A percentile compares a stretch with the other conserved stretches of the same genome.
Evolutionary conservation across 768 basidiomycete species (phyloP).

Genomic region (Russula emetica): DNA sequence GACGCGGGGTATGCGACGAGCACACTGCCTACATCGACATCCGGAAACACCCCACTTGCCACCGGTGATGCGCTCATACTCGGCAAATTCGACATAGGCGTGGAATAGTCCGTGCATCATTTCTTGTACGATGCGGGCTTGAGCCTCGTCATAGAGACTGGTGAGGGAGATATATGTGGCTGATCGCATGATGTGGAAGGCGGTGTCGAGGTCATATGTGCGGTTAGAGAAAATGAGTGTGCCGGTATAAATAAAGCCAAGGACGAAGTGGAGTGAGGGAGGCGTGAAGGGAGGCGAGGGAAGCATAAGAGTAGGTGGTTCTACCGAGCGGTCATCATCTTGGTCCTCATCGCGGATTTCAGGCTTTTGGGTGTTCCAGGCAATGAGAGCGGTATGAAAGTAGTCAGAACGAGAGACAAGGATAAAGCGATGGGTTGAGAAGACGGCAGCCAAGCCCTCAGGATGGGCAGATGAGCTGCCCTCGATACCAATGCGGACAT

Average conservation of each 20-base stretch:
- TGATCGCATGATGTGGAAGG: slow-evolving; percentile 82
- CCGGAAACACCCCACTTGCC: slow-evolving; percentile 81
- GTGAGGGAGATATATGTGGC: slow-evolving; percentile 75
- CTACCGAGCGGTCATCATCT: slow-evolving; percentile 34
- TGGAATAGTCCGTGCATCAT: slow-evolving; percentile 90
- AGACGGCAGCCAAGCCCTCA: slow-evolving; percentile 73
- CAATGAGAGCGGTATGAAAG: slow-evolving; percentile 75
- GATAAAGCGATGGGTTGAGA: slow-evolving; percentile 91
- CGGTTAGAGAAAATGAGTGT: slow-evolving; percentile 91
- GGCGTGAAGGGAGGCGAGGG: slow-evolving; percentile 95
- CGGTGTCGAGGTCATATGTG: slow-evolving; percentile 88
- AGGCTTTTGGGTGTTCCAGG: slow-evolving; percentile 47
- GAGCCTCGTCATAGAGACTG: slow-evolving; percentile 71
- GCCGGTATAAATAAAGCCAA: slow-evolving; percentile 93
- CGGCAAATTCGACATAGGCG: slow-evolving; percentile 72
- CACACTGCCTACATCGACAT: slow-evolving; percentile 80
- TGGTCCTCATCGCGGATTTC: slow-evolving; percentile 34
- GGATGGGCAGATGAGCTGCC: slow-evolving; percentile 60
- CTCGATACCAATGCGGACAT: slow-evolving; percentile 76
- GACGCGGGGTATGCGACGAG: slow-evolving; percentile 72
- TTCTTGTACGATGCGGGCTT: slow-evolving; percentile 78
- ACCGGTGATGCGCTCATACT: slow-evolving; percentile 68
- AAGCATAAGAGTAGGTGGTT: slow-evolving; percentile 60
- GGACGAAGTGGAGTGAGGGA: slow-evolving; percentile 87
- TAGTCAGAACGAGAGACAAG: slow-evolving; percentile 86